Base-by-base conservation (phyloP, 345 rosid genomes). In the Populus davidiana region DNA sequence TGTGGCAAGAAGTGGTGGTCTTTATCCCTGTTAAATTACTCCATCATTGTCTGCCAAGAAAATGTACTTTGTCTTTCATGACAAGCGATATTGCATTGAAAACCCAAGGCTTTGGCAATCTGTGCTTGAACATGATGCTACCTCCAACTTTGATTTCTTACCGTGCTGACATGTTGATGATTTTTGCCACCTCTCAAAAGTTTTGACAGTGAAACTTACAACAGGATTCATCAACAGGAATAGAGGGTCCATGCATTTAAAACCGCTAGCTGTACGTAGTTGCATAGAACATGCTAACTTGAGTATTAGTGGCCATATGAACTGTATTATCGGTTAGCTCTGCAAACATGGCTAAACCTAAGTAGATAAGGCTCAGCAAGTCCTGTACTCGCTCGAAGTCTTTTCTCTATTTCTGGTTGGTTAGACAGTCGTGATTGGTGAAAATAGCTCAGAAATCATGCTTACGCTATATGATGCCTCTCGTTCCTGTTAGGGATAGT, bases 21-120 rank as follows among this genome's bases (percentile, higher is more conserved):
- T 8, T 29, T 29, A 1, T 0, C 9, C 9, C 11, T 39, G 2
- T 39, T 10, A 8, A 3, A 38, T 3, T 27, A 18, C 33, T 11
- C 87, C 87, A 14, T 84, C 85, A 29, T 79, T 81, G 27, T 67
- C 82, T 14, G 87, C 85, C 68, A 84, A 62, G 64, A 78, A 27
- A 43, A 68, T 31, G 80, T 84, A 84, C 72, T 84, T 1, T 25
- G 61, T 81, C 84, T 77, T 41, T 81, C 54, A 84, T 76, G 84
- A 75, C 50, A 84, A 35, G 56, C 39, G 76, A 12, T 29, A 29
- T 84, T 81, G 79, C 84, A 76, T 61, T 84, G 83, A 73, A 75
- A 81, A 2, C 69, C 75, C 35, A 79, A 62, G 8, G 72, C 71
- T 52, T 27, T 29, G 2, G 43, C 78, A 54, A 84, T 74, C 69